A percentile compares a stretch with the other conserved stretches of the same genome.
Evolutionary conservation across 2,329 filamentous ascomycete genomes (phyloP).

Genomic region (Coniochaeta sp.): DNA sequence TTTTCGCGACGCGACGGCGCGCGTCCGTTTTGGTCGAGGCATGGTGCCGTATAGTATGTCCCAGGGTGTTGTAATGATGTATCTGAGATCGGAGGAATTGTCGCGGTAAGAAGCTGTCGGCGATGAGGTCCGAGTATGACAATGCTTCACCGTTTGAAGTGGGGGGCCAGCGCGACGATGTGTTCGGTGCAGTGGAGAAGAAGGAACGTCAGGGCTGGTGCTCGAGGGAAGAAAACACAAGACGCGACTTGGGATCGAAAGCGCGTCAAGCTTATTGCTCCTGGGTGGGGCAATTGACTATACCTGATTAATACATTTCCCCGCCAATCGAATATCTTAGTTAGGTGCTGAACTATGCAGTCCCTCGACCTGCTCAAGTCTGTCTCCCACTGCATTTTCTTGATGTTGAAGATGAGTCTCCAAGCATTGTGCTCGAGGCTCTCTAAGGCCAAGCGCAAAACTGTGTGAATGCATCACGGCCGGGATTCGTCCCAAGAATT

Average conservation of each 20-base stretch:
- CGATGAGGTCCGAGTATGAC: background rate
- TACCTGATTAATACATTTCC: background rate
- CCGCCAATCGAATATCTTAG: background rate
- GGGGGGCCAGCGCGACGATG: background rate
- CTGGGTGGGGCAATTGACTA: background rate
- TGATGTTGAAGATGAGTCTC: too few relatives aligned
- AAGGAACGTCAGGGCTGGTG: background rate
- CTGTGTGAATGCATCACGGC: too few relatives aligned
- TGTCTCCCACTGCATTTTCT: too few relatives aligned
- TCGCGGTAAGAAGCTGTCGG: background rate
- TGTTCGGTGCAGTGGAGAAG: background rate
- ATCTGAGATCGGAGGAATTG: background rate
- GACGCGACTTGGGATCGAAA: background rate
- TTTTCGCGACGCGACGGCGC: slow-evolving; percentile 16
- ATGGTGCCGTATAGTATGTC: slow-evolving; percentile 9
- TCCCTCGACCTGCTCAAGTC: too few relatives aligned
- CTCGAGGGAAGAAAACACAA: slow-evolving; percentile 1
- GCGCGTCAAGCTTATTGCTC: background rate
- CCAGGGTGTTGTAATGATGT: background rate
- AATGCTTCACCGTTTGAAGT: background rate
- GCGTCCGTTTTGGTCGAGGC: slow-evolving; percentile 23
- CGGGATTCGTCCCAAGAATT: too few relatives aligned
- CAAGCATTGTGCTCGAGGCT: too few relatives aligned
- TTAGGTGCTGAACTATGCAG: too few relatives aligned
- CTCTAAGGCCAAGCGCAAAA: too few relatives aligned